A percentile compares a stretch with the other conserved stretches of the same genome.
These are phyloP conservation scores for Stevia rebaudiana DNA, from an alignment of 140 eudicot genomes.

Conservation along the genomic window DNA sequence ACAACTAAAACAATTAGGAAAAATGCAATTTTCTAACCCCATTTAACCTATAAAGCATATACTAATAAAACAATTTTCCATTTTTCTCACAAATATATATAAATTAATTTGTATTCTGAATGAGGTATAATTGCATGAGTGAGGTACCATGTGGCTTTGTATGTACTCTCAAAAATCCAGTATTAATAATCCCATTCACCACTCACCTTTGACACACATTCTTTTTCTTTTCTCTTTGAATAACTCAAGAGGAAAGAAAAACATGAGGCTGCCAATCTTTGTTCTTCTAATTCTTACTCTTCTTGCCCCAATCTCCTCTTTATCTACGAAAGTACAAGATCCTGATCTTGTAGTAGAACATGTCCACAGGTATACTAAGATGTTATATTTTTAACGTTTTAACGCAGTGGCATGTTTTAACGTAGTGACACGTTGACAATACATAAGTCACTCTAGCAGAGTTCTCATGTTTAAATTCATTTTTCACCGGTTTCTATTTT, in stretches of 20 bases:
- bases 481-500: too few relatives aligned
- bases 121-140: slow-evolving; percentile 37
- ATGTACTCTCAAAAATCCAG: slow-evolving; percentile 31
- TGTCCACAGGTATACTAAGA: slow-evolving; percentile 42
- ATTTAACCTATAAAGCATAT: slow-evolving; percentile 15
- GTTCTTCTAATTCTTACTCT: slow-evolving; percentile 29
- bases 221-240: slow-evolving; percentile 7
- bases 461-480: too few relatives aligned
- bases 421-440: too few relatives aligned
- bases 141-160: slow-evolving; percentile 35
- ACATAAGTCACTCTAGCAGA: too few relatives aligned
- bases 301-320: slow-evolving; percentile 35
- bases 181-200: slow-evolving; percentile 37
- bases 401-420: too few relatives aligned
- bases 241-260: slow-evolving; percentile 19
- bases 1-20: slow-evolving; percentile 29
- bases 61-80: background rate
- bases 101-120: background rate
- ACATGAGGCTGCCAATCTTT: slow-evolving; percentile 29
- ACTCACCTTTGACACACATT: slow-evolving; percentile 18
- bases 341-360: slow-evolving; percentile 59
- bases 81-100: background rate
- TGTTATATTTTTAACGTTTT: background rate
- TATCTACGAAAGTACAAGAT: slow-evolving; percentile 54
- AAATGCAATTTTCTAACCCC: slow-evolving; percentile 11